These are phyloP conservation scores for Apiospora saccharicola DNA, from an alignment of 2,329 filamentous ascomycete genomes.

Conservation along the genomic window DNA sequence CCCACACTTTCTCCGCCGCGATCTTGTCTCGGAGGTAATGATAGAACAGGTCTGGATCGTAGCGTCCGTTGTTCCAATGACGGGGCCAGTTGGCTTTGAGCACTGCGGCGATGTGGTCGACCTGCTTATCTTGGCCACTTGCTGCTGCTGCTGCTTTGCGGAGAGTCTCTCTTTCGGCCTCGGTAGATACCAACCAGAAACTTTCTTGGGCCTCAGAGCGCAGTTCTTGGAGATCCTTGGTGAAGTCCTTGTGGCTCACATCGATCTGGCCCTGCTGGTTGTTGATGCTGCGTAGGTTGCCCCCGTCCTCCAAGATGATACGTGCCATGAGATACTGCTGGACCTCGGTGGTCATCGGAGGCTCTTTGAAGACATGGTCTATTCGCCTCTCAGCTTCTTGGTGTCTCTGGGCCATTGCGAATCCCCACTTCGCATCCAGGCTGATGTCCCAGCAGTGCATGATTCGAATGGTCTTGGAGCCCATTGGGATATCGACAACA, in stretches of 20 bases:
- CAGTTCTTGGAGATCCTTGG: not conserved
- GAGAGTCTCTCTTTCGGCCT: not conserved
- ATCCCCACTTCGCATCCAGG: not conserved
- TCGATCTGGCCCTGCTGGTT: not conserved
- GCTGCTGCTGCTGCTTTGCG: not conserved
- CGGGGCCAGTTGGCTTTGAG: conserved; percentile 6
- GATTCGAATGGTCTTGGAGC: not conserved
- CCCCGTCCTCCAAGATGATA: not conserved
- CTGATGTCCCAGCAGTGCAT: not conserved
- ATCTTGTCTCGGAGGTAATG: conserved; percentile 5
- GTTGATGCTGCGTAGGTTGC: not conserved
- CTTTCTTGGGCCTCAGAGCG: not conserved
- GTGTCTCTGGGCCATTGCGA: not conserved
- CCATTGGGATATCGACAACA: not conserved
- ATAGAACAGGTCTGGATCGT: conserved; percentile 7
- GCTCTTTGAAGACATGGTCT: not conserved
- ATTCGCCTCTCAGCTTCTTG: not conserved
- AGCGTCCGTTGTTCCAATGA: not conserved
- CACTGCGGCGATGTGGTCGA: not conserved
- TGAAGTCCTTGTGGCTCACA: not conserved
- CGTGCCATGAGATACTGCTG: not conserved
- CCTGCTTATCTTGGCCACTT: not conserved
- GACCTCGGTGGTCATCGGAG: not conserved
- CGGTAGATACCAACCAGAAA: not conserved
- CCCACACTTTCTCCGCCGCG: conserved; percentile 5